Evolutionary conservation across 371 early-diverging fungal genomes (phyloP).

Genomic region (Circinella minor): DNA sequence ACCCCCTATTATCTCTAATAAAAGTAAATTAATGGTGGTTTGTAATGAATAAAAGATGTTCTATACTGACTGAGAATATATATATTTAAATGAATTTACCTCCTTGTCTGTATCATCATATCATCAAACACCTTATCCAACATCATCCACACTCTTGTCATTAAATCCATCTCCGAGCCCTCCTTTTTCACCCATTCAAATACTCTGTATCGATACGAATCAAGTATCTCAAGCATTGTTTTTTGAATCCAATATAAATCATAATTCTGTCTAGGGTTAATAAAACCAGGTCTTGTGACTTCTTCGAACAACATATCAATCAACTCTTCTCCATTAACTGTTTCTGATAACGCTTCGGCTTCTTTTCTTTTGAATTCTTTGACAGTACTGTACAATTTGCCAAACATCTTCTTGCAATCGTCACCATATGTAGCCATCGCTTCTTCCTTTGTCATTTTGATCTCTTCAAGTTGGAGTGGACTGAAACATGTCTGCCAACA

Average conservation of each 20-base stretch:
- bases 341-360: not conserved
- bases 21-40: not conserved
- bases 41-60: not conserved
- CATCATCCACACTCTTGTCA: not conserved
- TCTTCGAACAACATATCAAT: not conserved
- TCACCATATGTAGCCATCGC: not conserved
- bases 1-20: not conserved
- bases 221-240: not conserved
- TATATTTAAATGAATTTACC: not conserved
- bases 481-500: not conserved
- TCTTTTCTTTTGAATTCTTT: not conserved
- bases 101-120: not conserved
- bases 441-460: not conserved
- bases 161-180: not conserved
- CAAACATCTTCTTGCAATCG: not conserved
- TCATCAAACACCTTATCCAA: not conserved
- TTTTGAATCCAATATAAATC: not conserved
- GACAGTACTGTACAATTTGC: not conserved
- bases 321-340: not conserved
- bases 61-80: not conserved
- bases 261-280: not conserved
- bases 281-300: not conserved
- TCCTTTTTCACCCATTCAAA: not conserved
- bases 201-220: not conserved
- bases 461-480: not conserved